Conservation (phyloP, 257 asterid genomes). For the Rehmannia glutinosa region DNA sequence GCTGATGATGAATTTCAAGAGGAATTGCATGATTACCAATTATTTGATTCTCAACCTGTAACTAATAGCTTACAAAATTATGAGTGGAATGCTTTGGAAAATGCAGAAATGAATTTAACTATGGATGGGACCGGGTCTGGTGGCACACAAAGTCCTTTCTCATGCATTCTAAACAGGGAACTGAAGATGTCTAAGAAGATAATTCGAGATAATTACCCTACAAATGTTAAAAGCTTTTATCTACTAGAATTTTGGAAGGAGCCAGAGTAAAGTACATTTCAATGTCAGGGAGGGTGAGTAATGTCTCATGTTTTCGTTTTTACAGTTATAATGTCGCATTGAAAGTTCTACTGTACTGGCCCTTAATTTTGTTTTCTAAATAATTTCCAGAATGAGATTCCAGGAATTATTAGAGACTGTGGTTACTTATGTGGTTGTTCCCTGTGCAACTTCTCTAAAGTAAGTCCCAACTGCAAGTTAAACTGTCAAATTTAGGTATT, state of each 20-base stretch:
- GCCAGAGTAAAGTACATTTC: constrained; percentile 74
- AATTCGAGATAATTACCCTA: constrained; percentile 45
- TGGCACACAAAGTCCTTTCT: constrained; percentile 25
- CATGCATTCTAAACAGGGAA: constrained; percentile 32
- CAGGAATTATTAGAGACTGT: constrained; percentile 54
- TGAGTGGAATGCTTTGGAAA: constrained; percentile 26
- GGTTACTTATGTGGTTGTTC: constrained; percentile 80
- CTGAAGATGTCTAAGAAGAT: constrained; percentile 64
- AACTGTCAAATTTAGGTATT: neutral
- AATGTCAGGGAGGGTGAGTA: constrained; percentile 41
- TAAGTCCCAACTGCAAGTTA: constrained; percentile 28
- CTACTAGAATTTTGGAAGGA: constrained; percentile 73
- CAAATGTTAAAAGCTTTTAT: constrained; percentile 69
- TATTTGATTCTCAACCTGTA: constrained; percentile 25
- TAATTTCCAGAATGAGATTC: constrained; percentile 51
- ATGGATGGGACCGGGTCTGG: constrained; percentile 15
- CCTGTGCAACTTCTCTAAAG: constrained; percentile 63
- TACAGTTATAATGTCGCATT: neutral
- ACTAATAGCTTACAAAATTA: constrained; percentile 21
- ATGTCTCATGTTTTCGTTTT: neutral
- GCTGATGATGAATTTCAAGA: constrained; percentile 24
- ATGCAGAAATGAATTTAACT: constrained; percentile 24
- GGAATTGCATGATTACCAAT: constrained; percentile 18
- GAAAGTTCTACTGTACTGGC: neutral
- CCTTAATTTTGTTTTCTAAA: constrained; percentile 4